phyloP scores from a whole-genome alignment of 441 rosid species.

The Iberis amara region DNA sequence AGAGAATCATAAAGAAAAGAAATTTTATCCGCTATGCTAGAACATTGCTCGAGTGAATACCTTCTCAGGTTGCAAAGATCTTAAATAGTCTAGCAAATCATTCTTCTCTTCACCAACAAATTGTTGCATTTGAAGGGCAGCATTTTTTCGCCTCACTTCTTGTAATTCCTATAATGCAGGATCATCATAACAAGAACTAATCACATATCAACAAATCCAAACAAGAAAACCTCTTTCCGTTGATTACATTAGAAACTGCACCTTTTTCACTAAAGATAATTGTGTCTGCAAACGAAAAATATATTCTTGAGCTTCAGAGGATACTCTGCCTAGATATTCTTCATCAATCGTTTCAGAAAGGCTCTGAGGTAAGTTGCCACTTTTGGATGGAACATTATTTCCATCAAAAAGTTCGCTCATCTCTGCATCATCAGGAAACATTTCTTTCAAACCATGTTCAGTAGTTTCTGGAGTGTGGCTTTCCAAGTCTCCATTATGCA shows the following conservation, averaged over 20 bases:
- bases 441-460: slow-evolving; percentile 36
- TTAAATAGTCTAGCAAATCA: slow-evolving; percentile 82
- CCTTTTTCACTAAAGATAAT: slow-evolving; percentile 70
- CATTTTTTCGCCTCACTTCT: slow-evolving; percentile 76
- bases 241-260: slow-evolving; percentile 25
- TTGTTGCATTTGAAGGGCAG: slow-evolving; percentile 95
- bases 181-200: slow-evolving; percentile 16
- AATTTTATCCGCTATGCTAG: not conserved
- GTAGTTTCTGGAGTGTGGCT: slow-evolving; percentile 35
- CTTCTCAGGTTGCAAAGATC: slow-evolving; percentile 93
- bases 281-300: slow-evolving; percentile 64
- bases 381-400: slow-evolving; percentile 32
- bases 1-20: not conserved
- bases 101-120: slow-evolving; percentile 97
- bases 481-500: slow-evolving; percentile 38
- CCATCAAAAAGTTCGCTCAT: slow-evolving; percentile 28
- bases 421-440: slow-evolving; percentile 30
- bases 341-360: slow-evolving; percentile 32
- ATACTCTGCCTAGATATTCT: slow-evolving; percentile 50
- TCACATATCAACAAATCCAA: not conserved
- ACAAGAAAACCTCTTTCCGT: not conserved
- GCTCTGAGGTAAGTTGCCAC: slow-evolving; percentile 30
- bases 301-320: slow-evolving; percentile 63
- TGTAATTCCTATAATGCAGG: slow-evolving; percentile 57
- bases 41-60: slow-evolving; percentile 29